A percentile compares a stretch with the other conserved stretches of the same genome.
These are phyloP conservation scores for Petasospora rhodanensis DNA, from an alignment of 1,139 yeast species.

Conservation along the genomic window DNA sequence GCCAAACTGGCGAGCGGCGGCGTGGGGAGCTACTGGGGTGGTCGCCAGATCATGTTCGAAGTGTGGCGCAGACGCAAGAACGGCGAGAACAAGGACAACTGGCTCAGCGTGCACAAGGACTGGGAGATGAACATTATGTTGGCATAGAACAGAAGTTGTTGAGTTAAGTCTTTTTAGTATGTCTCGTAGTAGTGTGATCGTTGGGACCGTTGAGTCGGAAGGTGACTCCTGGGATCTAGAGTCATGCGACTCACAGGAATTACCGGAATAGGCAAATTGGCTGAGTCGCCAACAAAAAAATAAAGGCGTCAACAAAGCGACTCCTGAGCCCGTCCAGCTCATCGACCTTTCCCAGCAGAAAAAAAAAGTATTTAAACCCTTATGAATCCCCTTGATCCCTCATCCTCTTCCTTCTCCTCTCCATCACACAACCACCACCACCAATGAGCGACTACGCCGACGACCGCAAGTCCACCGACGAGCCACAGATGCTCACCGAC, in stretches of 20 bases:
- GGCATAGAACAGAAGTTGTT: conserved; percentile 19
- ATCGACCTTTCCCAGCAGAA: no score
- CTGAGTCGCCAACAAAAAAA: no score
- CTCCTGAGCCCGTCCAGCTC: no score
- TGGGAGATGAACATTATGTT: conserved; percentile 87
- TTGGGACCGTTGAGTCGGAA: neutral
- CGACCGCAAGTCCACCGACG: no score
- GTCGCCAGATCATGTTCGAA: conserved; percentile 77
- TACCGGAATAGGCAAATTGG: neutral
- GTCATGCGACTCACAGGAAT: neutral
- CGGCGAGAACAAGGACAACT: conserved; percentile 56
- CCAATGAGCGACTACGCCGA: no score
- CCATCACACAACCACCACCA: no score
- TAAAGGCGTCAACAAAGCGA: no score
- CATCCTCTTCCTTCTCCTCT: no score
- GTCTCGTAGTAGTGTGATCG: no score
- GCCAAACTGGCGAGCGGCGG: conserved; percentile 71
- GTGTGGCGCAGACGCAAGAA: conserved; percentile 75
- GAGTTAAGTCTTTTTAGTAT: neutral
- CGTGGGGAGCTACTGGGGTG: conserved; percentile 83
- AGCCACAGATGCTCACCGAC: no score
- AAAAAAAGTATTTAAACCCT: no score
- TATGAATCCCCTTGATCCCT: no score
- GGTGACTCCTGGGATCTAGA: neutral
- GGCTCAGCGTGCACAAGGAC: conserved; percentile 76